Evolutionary conservation across 1,284 basidiomycete species (phyloP).

Genomic region (Trametes sp.): DNA sequence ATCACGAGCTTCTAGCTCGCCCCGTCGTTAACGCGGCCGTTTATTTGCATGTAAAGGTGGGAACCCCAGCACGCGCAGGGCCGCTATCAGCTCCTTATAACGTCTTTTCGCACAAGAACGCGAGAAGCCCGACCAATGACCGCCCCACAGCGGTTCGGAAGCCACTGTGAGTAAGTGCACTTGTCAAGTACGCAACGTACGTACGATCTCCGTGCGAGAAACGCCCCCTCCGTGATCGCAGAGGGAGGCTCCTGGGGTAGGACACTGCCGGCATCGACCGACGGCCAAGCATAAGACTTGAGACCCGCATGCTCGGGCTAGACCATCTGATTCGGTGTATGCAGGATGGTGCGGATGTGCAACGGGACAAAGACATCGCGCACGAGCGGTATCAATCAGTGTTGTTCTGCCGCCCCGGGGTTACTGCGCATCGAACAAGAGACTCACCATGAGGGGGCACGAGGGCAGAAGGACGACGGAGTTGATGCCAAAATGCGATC

Average conservation of each 20-base stretch:
- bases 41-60: slow-evolving; percentile 25
- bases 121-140: slow-evolving; percentile 31
- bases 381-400: neutral
- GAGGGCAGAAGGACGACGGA: neutral
- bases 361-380: neutral
- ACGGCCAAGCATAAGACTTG: slow-evolving; percentile 13
- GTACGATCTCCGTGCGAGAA: slow-evolving; percentile 31
- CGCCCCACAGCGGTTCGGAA: slow-evolving; percentile 30
- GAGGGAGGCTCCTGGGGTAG: slow-evolving; percentile 9
- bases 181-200: slow-evolving; percentile 28
- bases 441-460: slow-evolving; percentile 3
- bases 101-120: slow-evolving; percentile 26
- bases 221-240: slow-evolving; percentile 26
- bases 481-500: slow-evolving; percentile 17
- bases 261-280: slow-evolving; percentile 9
- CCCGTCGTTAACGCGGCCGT: slow-evolving; percentile 27
- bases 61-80: slow-evolving; percentile 19
- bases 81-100: slow-evolving; percentile 30
- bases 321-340: neutral
- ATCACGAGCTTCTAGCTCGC: slow-evolving; percentile 34
- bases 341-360: neutral
- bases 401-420: neutral
- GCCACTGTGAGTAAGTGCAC: slow-evolving; percentile 31
- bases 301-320: slow-evolving; percentile 5
- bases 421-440: neutral